A percentile compares a stretch with the other conserved stretches of the same genome.
Evolutionary conservation across 345 rosid genomes (phyloP).

Genomic region (Noccaea bulbosa): DNA sequence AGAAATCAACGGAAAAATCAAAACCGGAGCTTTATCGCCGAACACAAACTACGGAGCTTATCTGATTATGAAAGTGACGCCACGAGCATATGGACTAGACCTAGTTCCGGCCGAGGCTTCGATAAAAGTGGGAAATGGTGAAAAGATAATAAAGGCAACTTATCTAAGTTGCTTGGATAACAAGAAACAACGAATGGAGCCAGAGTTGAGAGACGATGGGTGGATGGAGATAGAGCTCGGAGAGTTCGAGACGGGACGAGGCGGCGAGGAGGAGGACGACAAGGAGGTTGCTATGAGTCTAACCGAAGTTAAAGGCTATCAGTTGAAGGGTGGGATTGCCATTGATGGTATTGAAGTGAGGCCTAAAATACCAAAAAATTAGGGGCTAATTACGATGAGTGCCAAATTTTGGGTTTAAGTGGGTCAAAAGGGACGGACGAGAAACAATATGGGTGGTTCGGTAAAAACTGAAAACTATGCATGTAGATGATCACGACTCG

Average conservation of each 20-base stretch:
- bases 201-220: conserved; percentile 53
- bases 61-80: conserved; percentile 48
- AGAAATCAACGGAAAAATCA: conserved; percentile 51
- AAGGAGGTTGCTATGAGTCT: conserved; percentile 59
- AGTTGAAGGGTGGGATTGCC: conserved; percentile 70
- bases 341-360: conserved; percentile 83
- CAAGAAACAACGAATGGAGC: conserved; percentile 46
- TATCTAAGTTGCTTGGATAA: conserved; percentile 36
- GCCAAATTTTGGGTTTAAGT: not conserved
- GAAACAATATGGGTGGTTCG: not conserved
- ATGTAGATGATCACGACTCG: too few species aligned
- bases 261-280: not conserved
- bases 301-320: conserved; percentile 71
- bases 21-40: conserved; percentile 45
- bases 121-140: conserved; percentile 36
- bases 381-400: not conserved
- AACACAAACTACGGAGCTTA: conserved; percentile 59
- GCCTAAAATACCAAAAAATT: conserved; percentile 46
- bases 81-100: conserved; percentile 60
- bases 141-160: not conserved
- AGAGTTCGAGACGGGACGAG: conserved; percentile 51
- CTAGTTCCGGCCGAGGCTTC: conserved; percentile 51
- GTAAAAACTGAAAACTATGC: not conserved
- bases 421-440: not conserved
- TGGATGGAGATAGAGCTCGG: conserved; percentile 90